Percentiles rank a stretch among this genome's conserved stretches.
Evolutionary conservation across 2,329 filamentous ascomycete genomes (phyloP).

Genomic region (Claviceps purpurea): DNA sequence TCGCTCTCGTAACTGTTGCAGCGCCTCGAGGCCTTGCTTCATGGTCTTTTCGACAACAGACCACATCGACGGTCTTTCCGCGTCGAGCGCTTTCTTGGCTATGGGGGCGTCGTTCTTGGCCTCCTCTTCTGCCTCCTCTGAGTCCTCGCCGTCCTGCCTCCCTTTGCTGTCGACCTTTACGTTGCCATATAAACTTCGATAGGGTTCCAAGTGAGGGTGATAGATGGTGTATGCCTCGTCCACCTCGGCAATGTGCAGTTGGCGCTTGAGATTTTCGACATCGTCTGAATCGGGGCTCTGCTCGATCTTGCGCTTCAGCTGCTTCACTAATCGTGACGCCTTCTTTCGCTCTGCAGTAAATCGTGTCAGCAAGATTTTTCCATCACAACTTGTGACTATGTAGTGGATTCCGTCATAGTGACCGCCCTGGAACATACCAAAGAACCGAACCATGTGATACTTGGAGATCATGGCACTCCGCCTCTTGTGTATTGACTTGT

Average conservation of each 20-base stretch:
- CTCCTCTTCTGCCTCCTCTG: conserved; percentile 28
- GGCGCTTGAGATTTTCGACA: conserved; percentile 34
- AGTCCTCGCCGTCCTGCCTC: conserved; percentile 20
- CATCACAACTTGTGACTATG: no score
- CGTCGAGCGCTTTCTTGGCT: conserved; percentile 30
- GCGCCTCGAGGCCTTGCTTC: conserved; percentile 35
- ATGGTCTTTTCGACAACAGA: conserved; percentile 50
- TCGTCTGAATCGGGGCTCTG: conserved; percentile 37
- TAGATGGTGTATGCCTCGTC: conserved; percentile 65
- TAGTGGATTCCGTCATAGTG: no score
- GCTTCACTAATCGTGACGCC: conserved; percentile 52
- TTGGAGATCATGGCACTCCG: conserved; percentile 59
- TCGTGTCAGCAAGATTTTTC: not conserved
- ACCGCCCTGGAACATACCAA: conserved; percentile 37
- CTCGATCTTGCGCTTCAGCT: conserved; percentile 45
- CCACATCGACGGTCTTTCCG: conserved; percentile 51
- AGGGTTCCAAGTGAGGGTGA: conserved; percentile 57
- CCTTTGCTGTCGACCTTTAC: conserved; percentile 23
- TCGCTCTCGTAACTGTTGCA: conserved; percentile 44
- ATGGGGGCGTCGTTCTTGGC: conserved; percentile 21
- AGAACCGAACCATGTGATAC: conserved; percentile 77
- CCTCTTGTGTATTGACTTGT: conserved; percentile 45
- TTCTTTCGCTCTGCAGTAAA: conserved; percentile 51
- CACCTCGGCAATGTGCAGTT: conserved; percentile 56
- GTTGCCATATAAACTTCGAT: conserved; percentile 48